A percentile compares a stretch with the other conserved stretches of the same genome.
These are phyloP conservation scores for Vanrija humicola DNA, from an alignment of 1,284 basidiomycete species.

Conservation along the genomic window DNA sequence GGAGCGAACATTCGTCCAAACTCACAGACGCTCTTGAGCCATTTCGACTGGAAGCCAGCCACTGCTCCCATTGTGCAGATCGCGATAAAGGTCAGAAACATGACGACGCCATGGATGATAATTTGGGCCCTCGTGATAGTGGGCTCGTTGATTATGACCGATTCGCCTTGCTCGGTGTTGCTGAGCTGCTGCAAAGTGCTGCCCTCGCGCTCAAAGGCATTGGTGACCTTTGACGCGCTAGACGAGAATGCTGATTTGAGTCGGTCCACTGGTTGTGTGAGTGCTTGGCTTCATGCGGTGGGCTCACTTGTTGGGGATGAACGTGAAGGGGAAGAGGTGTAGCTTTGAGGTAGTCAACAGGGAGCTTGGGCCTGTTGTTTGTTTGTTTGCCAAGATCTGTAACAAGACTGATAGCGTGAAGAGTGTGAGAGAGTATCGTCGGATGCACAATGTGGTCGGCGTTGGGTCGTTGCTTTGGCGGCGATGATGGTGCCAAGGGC, in stretches of 20 bases:
- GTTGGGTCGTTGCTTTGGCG: too few species aligned
- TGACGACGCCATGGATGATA: constrained; percentile 2
- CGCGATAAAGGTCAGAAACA: constrained; percentile 83
- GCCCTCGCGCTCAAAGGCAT: not conserved
- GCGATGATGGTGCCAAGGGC: too few species aligned
- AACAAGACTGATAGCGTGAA: too few species aligned
- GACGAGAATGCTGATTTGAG: constrained; percentile 2
- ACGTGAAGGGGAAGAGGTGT: too few species aligned
- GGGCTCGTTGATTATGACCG: not conserved
- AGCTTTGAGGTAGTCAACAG: too few species aligned
- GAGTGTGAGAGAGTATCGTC: too few species aligned
- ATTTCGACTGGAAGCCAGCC: constrained; percentile 78
- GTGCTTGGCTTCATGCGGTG: too few species aligned
- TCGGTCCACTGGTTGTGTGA: constrained; percentile 7
- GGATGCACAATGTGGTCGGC: too few species aligned
- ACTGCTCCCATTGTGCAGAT: constrained; percentile 83
- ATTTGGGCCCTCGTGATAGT: constrained; percentile 1
- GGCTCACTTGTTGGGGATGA: too few species aligned
- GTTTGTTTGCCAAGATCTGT: too few species aligned
- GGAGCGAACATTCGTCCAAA: constrained; percentile 24
- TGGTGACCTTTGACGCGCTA: constrained; percentile 1
- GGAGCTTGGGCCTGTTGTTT: too few species aligned
- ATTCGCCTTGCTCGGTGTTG: not conserved
- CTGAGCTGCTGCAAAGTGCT: constrained; percentile 3
- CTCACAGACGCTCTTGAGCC: constrained; percentile 73